Evolutionary conservation across 2,329 filamentous ascomycete species (phyloP).

Genomic region (Trichoderma harzianum): DNA sequence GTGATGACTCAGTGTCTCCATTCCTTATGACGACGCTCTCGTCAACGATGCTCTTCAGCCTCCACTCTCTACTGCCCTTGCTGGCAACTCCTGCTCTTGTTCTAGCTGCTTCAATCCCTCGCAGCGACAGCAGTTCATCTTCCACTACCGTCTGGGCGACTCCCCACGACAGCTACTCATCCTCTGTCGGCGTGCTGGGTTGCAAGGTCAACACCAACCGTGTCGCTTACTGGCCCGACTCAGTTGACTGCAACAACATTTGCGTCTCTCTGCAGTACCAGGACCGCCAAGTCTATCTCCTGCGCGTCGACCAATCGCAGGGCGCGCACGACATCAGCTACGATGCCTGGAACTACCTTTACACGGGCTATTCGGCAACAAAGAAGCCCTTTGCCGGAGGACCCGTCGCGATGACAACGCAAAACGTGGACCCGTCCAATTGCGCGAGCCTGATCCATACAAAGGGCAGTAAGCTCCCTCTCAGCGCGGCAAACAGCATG

Average conservation of each 20-base stretch:
- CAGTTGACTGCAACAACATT: slow-evolving; percentile 53
- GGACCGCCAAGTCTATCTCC: slow-evolving; percentile 53
- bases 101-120: slow-evolving; percentile 7
- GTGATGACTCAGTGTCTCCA: not conserved
- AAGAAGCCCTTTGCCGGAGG: slow-evolving; percentile 47
- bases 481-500: slow-evolving; percentile 51
- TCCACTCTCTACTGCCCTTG: slow-evolving; percentile 7
- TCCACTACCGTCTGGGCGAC: slow-evolving; percentile 36
- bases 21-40: slow-evolving; percentile 13
- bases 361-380: slow-evolving; percentile 45
- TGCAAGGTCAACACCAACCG: slow-evolving; percentile 60
- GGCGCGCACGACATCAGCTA: slow-evolving; percentile 59
- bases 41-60: not conserved
- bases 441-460: slow-evolving; percentile 50
- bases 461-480: slow-evolving; percentile 36
- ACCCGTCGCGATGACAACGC: slow-evolving; percentile 45
- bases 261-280: slow-evolving; percentile 51
- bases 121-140: not conserved
- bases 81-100: not conserved
- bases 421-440: slow-evolving; percentile 41
- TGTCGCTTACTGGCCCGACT: slow-evolving; percentile 58
- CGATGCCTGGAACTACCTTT: slow-evolving; percentile 61
- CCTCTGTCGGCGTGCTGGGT: slow-evolving; percentile 57
- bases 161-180: slow-evolving; percentile 56
- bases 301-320: slow-evolving; percentile 55